Evolutionary conservation across 225 moss, liverwort and hornwort species (phyloP).

Genomic region (Ulota crispa): DNA sequence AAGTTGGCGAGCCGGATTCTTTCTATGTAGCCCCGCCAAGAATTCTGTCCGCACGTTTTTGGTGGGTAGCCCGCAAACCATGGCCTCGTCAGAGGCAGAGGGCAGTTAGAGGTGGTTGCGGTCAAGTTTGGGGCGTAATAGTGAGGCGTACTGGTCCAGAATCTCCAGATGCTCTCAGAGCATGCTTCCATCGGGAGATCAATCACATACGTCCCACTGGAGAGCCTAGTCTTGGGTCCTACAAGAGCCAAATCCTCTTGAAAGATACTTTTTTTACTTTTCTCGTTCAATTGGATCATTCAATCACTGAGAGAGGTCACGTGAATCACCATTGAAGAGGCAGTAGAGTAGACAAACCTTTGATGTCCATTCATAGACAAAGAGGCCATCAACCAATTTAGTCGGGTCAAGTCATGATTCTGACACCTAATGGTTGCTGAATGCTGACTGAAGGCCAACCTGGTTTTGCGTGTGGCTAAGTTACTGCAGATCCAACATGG

Average conservation of each 20-base stretch:
- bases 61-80: no score
- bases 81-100: no score
- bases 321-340: background rate
- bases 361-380: background rate
- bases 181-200: background rate
- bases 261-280: background rate
- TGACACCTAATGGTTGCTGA: background rate
- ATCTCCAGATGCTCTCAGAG: no score
- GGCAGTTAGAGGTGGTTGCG: no score
- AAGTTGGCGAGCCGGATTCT: no score
- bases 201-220: background rate
- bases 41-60: no score
- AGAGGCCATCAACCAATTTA: no score
- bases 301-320: background rate
- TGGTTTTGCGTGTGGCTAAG: background rate
- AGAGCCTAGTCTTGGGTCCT: background rate
- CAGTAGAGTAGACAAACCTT: background rate
- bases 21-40: no score
- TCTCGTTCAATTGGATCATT: background rate
- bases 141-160: no score
- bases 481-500: background rate
- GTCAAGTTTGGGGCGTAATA: no score
- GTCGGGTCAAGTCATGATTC: background rate
- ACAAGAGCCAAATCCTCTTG: background rate
- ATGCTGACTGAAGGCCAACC: background rate